These are phyloP conservation scores for Penicillium ucsense DNA, from an alignment of 495 filamentous ascomycete species.

Conservation along the genomic window DNA sequence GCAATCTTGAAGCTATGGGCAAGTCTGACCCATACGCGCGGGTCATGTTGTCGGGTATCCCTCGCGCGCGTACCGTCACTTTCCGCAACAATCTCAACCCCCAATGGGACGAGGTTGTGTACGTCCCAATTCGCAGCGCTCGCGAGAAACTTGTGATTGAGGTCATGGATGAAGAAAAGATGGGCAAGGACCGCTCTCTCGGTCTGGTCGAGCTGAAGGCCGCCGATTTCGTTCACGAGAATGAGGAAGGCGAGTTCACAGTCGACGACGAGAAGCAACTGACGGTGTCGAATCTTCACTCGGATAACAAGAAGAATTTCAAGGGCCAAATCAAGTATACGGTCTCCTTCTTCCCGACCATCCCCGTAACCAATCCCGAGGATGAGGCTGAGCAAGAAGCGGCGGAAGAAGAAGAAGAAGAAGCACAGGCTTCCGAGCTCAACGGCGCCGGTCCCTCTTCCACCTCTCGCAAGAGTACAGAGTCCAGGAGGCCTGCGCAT, in stretches of 20 bases:
- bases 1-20: constrained; percentile 89
- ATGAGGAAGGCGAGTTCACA: constrained; percentile 70
- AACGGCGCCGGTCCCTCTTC: constrained; percentile 8
- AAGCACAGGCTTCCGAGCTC: neutral
- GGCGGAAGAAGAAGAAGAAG: constrained; percentile 32
- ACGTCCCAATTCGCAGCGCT: constrained; percentile 81
- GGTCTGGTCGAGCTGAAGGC: constrained; percentile 67
- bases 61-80: constrained; percentile 85
- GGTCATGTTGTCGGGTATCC: constrained; percentile 78
- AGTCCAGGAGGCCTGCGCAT: constrained; percentile 20
- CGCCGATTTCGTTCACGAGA: constrained; percentile 68
- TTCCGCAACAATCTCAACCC: constrained; percentile 94
- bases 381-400: constrained; percentile 63
- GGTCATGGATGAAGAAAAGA: constrained; percentile 91
- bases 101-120: constrained; percentile 91
- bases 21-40: constrained; percentile 94
- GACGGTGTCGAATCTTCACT: constrained; percentile 48
- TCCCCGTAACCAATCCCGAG: constrained; percentile 84
- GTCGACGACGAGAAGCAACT: constrained; percentile 69
- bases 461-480: constrained; percentile 28
- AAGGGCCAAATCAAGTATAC: constrained; percentile 83
- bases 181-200: constrained; percentile 78
- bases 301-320: constrained; percentile 47
- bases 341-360: constrained; percentile 77
- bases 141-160: constrained; percentile 80